A percentile compares a stretch with the other conserved stretches of the same genome.
Conservation (phyloP, 2,329 filamentous ascomycete genomes). For the Apiospora arundinis region DNA sequence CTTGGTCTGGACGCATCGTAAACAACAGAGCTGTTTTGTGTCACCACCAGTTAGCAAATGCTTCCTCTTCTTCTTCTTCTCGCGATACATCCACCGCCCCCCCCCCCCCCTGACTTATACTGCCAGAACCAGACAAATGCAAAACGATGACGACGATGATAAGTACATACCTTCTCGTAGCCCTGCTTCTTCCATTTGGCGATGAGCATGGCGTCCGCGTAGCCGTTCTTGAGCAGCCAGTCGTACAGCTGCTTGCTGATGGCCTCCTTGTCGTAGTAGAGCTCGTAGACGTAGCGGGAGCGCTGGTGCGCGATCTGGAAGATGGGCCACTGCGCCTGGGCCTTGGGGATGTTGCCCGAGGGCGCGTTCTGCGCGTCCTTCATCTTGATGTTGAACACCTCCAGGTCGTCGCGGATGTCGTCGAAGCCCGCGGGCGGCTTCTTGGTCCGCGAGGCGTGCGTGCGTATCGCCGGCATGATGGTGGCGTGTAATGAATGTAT, state of each 20-base stretch:
- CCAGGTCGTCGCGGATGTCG: slow-evolving; percentile 85
- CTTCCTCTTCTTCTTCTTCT: background rate
- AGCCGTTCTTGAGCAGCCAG: slow-evolving; percentile 94
- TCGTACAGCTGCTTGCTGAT: slow-evolving; percentile 93
- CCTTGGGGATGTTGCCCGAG: slow-evolving; percentile 78
- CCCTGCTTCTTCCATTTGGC: slow-evolving; percentile 99
- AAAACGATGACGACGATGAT: background rate
- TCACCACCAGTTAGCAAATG: slow-evolving; percentile 33
- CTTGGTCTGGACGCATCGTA: slow-evolving; percentile 98
- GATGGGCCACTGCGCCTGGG: slow-evolving; percentile 95
- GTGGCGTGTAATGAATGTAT: background rate
- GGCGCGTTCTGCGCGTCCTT: slow-evolving; percentile 93
- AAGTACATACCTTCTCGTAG: slow-evolving; percentile 81
- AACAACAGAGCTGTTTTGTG: slow-evolving; percentile 76
- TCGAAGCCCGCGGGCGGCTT: slow-evolving; percentile 85
- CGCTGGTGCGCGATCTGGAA: slow-evolving; percentile 97
- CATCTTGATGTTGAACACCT: slow-evolving; percentile 90
- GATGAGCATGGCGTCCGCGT: slow-evolving; percentile 93
- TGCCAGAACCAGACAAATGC: too few species aligned
- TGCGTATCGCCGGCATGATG: slow-evolving; percentile 76
- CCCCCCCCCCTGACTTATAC: too few species aligned
- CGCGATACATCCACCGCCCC: too few species aligned
- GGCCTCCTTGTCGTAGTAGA: slow-evolving; percentile 97
- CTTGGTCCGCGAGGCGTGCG: slow-evolving; percentile 76
- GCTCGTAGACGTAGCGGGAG: slow-evolving; percentile 91